Conservation (phyloP, 2,329 filamentous ascomycete genomes). For the Sporothrix pseudoabietina region DNA sequence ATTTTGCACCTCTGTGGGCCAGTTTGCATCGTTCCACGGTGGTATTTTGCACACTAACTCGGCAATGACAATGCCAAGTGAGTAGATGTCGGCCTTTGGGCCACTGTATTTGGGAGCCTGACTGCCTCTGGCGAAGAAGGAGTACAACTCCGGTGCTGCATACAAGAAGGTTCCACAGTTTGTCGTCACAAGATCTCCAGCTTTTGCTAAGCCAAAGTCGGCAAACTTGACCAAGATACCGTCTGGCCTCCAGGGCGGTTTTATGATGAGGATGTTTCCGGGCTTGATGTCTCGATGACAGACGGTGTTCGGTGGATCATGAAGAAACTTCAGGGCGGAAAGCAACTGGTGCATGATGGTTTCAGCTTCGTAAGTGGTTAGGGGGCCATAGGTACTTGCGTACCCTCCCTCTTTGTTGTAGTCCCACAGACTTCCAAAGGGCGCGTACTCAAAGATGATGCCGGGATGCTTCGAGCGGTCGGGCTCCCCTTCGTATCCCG, state of each 20-base stretch:
- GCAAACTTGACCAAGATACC: neutral
- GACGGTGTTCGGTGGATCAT: neutral
- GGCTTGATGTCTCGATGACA: conserved; percentile 5
- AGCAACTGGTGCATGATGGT: neutral
- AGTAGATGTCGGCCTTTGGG: neutral
- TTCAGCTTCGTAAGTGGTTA: neutral
- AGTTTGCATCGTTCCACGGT: neutral
- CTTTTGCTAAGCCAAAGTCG: neutral
- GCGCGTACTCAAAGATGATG: neutral
- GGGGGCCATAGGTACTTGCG: neutral
- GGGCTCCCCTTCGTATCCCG: neutral
- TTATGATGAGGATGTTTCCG: neutral
- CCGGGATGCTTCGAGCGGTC: neutral
- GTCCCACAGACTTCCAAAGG: neutral
- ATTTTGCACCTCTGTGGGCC: neutral
- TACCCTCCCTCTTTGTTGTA: no score
- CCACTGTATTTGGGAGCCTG: neutral
- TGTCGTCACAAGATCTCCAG: neutral
- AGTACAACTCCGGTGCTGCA: neutral
- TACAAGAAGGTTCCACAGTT: neutral
- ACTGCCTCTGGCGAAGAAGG: neutral
- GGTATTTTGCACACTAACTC: neutral
- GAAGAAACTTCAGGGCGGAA: neutral
- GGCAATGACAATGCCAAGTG: neutral
- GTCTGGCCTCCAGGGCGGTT: neutral